Evolutionary conservation across 1,284 basidiomycete species (phyloP).

Genomic region (Termitomyces sp.): DNA sequence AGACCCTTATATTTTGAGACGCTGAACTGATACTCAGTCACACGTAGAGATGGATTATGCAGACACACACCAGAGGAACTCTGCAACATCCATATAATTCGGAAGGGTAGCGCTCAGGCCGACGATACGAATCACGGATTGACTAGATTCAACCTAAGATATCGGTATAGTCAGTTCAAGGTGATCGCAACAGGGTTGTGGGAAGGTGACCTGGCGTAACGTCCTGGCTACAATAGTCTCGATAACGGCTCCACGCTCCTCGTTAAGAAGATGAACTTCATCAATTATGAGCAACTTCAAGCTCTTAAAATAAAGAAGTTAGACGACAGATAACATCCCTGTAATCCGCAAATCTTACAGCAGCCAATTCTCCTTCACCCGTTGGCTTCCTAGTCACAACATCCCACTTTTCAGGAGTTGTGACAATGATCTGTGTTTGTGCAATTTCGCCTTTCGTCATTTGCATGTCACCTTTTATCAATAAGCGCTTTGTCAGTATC

Average conservation of each 20-base stretch:
- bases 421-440: constrained; percentile 97
- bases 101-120: constrained; percentile 98
- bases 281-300: constrained; percentile 97
- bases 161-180: background rate
- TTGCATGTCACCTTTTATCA: constrained; percentile 87
- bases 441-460: constrained; percentile 92
- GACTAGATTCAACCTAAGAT: constrained; percentile 86
- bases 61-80: constrained; percentile 66
- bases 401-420: constrained; percentile 99
- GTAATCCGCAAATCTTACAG: constrained; percentile 43
- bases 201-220: constrained; percentile 66
- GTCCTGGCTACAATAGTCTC: constrained; percentile 98
- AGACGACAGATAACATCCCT: background rate
- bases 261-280: constrained; percentile 96
- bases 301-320: constrained; percentile 50
- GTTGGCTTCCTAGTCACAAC: constrained; percentile 97
- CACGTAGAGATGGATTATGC: background rate
- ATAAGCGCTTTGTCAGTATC: background rate
- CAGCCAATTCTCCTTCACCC: constrained; percentile 92
- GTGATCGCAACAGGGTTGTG: background rate
- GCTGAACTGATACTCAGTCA: constrained; percentile 31
- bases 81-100: constrained; percentile 96
- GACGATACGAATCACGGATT: constrained; percentile 97
- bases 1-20: constrained; percentile 90
- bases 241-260: constrained; percentile 97